A percentile compares a stretch with the other conserved stretches of the same genome.
phyloP scores from a whole-genome alignment of 495 filamentous ascomycete genomes.

The Filosporella fistucella region DNA sequence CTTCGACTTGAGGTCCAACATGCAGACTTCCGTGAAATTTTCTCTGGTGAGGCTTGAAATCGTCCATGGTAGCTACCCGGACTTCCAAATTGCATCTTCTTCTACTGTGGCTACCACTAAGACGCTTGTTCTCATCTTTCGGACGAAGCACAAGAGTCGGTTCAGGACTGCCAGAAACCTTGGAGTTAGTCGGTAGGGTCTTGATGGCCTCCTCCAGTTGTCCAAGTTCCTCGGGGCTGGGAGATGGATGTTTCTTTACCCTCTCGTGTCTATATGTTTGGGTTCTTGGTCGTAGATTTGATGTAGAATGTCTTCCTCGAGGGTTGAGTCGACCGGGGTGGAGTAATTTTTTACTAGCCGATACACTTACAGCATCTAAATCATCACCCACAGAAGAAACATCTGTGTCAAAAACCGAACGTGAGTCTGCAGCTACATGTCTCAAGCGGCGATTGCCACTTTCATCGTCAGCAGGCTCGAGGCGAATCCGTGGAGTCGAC shows the following conservation, averaged over 20 bases:
- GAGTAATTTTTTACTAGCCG: too few species aligned
- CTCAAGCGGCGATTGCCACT: conserved; percentile 8
- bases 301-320: too few species aligned
- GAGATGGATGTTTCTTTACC: conserved; percentile 15
- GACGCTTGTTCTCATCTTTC: conserved; percentile 3
- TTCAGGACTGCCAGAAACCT: not conserved
- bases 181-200: not conserved
- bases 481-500: conserved; percentile 28
- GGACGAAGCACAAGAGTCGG: not conserved
- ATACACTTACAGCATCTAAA: too few species aligned
- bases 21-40: not conserved
- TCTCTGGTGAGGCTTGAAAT: not conserved
- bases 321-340: too few species aligned
- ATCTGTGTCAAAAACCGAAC: conserved; percentile 17
- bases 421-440: conserved; percentile 10
- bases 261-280: too few species aligned
- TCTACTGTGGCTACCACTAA: not conserved
- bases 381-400: not conserved
- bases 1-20: not conserved
- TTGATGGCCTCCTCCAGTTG: conserved; percentile 7
- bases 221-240: conserved; percentile 10
- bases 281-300: too few species aligned
- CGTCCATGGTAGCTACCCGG: not conserved
- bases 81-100: not conserved
- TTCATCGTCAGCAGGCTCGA: conserved; percentile 19